Evolutionary conservation across 2,329 filamentous ascomycete species (phyloP).

Genomic region (Alternaria incomplexa): DNA sequence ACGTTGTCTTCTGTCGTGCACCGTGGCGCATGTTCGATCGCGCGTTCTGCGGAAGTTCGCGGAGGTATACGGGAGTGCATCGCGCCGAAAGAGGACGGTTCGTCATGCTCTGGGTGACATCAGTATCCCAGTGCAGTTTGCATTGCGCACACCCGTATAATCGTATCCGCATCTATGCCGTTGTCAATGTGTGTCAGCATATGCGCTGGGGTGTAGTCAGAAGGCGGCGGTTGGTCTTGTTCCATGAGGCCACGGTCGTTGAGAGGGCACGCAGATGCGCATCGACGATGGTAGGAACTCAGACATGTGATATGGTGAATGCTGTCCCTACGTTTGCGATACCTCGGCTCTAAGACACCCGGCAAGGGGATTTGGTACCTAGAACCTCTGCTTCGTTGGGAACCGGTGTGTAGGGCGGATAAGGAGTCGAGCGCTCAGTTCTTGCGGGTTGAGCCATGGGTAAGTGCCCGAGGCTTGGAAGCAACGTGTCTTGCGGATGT

Average conservation of each 20-base stretch:
- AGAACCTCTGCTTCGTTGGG: not conserved
- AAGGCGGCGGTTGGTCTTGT: not conserved
- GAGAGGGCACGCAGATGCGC: not conserved
- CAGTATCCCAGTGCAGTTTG: not conserved
- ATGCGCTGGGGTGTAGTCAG: not conserved
- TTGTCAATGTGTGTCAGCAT: not conserved
- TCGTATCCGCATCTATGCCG: not conserved
- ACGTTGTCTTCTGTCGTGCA: not conserved
- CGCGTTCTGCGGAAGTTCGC: not conserved
- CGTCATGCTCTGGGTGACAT: not conserved
- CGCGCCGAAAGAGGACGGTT: not conserved
- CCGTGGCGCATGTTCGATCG: not conserved
- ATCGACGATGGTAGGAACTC: not conserved
- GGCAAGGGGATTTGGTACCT: fast-evolving
- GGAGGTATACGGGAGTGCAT: not conserved
- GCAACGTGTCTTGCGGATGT: not conserved
- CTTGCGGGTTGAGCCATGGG: not conserved
- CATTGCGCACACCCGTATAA: not conserved
- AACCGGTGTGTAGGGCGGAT: not conserved
- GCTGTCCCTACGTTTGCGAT: not conserved
- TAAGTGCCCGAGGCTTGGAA: not conserved
- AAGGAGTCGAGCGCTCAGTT: not conserved
- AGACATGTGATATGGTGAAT: not conserved
- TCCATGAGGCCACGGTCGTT: not conserved
- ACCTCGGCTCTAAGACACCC: not conserved